Percentiles rank a stretch among this genome's conserved stretches.
Evolutionary conservation across 169 alveolate genomes (phyloP).

Genomic region (Cryptosporidium parvum): DNA sequence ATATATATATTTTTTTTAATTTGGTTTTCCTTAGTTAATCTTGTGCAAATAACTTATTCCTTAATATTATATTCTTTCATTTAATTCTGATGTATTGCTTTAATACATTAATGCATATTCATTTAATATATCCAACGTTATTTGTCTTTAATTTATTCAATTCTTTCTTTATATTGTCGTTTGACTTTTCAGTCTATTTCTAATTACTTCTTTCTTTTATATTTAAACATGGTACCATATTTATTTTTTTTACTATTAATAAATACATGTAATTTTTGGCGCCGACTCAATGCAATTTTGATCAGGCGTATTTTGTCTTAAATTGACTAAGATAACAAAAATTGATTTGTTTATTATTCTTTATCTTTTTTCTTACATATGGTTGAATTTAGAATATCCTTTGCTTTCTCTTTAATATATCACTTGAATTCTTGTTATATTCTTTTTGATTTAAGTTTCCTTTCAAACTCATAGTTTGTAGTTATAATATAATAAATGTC

Average conservation of each 20-base stretch:
- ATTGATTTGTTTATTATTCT: too few species aligned
- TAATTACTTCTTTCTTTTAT: neutral
- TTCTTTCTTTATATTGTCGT: constrained; percentile 19
- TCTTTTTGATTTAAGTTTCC: too few species aligned
- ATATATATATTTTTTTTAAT: too few species aligned
- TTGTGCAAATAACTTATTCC: neutral
- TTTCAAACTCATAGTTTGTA: too few species aligned
- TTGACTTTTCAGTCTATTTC: constrained; percentile 24
- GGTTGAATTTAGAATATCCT: too few species aligned
- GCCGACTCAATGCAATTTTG: neutral
- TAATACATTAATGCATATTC: neutral
- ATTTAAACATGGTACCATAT: neutral
- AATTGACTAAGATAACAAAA: neutral
- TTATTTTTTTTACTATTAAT: neutral
- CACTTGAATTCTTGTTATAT: too few species aligned
- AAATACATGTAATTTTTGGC: constrained; percentile 4
- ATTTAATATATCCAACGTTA: constrained; percentile 23
- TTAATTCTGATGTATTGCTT: neutral
- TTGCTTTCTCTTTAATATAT: too few species aligned
- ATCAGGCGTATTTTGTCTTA: neutral
- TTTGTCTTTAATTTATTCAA: constrained; percentile 15
- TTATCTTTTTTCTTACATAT: neutral
- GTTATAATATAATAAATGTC: too few species aligned
- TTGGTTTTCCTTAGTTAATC: neutral
- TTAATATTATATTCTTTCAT: neutral